phyloP scores from a whole-genome alignment of 495 filamentous ascomycete species.

The Penicillium verhagenii region DNA sequence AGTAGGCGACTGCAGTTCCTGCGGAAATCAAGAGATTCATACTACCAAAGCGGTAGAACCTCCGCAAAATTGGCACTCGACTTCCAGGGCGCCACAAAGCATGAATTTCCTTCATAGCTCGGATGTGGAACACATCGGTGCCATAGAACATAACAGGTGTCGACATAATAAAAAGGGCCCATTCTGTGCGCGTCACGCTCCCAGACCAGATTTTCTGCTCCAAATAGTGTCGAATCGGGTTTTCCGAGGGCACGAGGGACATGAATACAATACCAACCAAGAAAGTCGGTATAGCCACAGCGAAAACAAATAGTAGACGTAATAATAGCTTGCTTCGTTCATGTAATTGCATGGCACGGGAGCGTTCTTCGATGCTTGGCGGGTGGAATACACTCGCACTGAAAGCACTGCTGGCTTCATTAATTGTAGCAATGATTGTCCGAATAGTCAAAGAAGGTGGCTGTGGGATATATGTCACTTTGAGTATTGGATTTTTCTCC shows the following conservation, averaged over 20 bases:
- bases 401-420: constrained; percentile 64
- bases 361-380: constrained; percentile 81
- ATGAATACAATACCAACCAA: constrained; percentile 90
- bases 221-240: constrained; percentile 58
- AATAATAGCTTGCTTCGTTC: constrained; percentile 60
- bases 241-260: constrained; percentile 64
- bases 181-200: constrained; percentile 72
- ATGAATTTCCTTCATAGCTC: constrained; percentile 75
- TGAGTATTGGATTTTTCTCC: constrained; percentile 61
- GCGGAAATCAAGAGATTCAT: constrained; percentile 94
- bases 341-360: constrained; percentile 64
- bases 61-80: constrained; percentile 66
- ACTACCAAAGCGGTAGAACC: constrained; percentile 91
- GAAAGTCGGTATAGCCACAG: constrained; percentile 81
- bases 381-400: constrained; percentile 70
- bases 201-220: constrained; percentile 70
- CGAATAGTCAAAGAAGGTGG: constrained; percentile 74
- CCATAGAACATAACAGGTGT: constrained; percentile 90
- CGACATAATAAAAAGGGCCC: constrained; percentile 80
- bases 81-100: constrained; percentile 81
- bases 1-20: constrained; percentile 85
- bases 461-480: constrained; percentile 66
- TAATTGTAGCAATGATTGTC: constrained; percentile 65
- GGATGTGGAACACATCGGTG: constrained; percentile 80
- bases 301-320: constrained; percentile 68